phyloP scores from a whole-genome alignment of 345 rosid genomes.

The Eucalyptus erythrocorys region DNA sequence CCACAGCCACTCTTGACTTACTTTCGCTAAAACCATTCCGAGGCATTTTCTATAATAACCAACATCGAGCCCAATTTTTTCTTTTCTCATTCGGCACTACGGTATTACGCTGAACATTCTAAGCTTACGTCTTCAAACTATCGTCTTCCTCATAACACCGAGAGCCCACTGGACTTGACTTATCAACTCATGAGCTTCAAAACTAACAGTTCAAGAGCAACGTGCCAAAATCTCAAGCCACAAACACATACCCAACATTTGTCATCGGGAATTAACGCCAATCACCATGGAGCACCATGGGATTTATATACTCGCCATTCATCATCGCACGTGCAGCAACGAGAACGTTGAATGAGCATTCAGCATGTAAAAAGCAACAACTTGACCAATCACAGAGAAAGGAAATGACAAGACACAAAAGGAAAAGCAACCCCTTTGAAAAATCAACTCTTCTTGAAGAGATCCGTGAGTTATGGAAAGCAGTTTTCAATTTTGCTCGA shows the following conservation, averaged over 20 bases:
- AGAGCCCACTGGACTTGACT: not conserved
- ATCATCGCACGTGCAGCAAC: not conserved
- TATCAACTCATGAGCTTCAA: not conserved
- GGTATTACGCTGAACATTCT: not conserved
- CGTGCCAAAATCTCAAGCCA: not conserved
- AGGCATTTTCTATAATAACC: not conserved
- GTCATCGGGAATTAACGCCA: not conserved
- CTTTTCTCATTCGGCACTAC: not conserved
- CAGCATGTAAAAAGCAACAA: not conserved
- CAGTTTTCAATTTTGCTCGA: not conserved
- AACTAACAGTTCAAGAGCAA: not conserved
- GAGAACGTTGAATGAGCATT: not conserved
- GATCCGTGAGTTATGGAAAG: not conserved
- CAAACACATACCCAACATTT: not conserved
- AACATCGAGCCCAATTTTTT: not conserved
- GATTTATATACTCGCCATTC: not conserved
- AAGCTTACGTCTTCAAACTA: not conserved
- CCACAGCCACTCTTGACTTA: not conserved
- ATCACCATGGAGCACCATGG: not conserved
- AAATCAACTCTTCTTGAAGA: not conserved
- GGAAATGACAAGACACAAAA: not conserved
- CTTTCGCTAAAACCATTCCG: not conserved
- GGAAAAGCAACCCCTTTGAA: not conserved
- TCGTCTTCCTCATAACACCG: not conserved
- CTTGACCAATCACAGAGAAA: not conserved